A percentile compares a stretch with the other conserved stretches of the same genome.
phyloP scores from a whole-genome alignment of 2,329 filamentous ascomycete species.

The Knufia fluminis region DNA sequence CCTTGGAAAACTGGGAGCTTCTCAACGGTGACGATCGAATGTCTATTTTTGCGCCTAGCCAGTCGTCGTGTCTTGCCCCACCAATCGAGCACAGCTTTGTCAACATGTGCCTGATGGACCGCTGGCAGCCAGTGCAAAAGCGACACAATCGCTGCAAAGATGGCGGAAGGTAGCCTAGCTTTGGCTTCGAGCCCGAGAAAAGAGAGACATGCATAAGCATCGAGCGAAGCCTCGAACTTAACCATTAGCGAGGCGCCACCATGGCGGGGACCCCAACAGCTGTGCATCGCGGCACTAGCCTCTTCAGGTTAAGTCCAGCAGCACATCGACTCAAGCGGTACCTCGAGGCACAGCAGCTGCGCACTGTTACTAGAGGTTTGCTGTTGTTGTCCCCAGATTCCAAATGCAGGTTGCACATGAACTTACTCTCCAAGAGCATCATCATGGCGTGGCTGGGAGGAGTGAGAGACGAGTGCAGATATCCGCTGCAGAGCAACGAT shows the following conservation, averaged over 20 bases:
- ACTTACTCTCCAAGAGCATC: neutral
- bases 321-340: neutral
- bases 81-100: too few species aligned
- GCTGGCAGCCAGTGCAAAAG: neutral
- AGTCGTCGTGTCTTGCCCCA: too few species aligned
- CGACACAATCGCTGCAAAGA: neutral
- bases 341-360: neutral
- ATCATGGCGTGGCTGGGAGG: neutral
- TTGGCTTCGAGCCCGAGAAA: too few species aligned
- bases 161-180: too few species aligned
- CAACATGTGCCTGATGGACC: too few species aligned
- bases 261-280: neutral
- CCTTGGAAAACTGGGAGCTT: too few species aligned
- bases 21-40: too few species aligned
- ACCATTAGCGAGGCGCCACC: conserved; percentile 1
- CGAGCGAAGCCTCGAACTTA: neutral
- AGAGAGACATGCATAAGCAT: conserved; percentile 7
- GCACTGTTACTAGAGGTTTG: neutral
- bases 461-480: neutral
- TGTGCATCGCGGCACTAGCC: neutral
- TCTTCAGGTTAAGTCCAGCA: neutral
- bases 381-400: conserved; percentile 2
- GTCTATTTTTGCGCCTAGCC: too few species aligned
- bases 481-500: neutral
- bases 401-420: neutral